These are phyloP conservation scores for Penstemon eatonii DNA, from an alignment of 257 asterid genomes.

Conservation along the genomic window DNA sequence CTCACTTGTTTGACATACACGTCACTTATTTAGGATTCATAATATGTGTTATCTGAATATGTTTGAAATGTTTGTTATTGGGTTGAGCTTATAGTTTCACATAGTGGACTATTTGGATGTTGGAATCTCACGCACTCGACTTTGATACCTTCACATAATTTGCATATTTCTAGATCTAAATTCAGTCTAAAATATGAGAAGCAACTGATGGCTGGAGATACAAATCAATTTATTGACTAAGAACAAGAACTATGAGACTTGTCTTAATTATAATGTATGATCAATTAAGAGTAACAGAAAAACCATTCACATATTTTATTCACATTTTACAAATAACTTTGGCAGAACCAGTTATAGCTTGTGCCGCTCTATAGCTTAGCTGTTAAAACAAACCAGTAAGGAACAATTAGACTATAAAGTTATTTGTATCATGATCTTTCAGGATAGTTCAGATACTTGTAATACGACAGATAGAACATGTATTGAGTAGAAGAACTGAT, in stretches of 20 bases:
- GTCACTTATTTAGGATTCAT: constrained; percentile 1
- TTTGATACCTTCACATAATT: too few relatives aligned
- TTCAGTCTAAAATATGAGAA: too few relatives aligned
- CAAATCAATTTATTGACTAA: too few relatives aligned
- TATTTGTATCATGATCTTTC: not conserved
- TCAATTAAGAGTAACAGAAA: too few relatives aligned
- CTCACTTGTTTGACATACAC: constrained; percentile 28
- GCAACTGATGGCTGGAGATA: too few relatives aligned
- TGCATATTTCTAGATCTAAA: too few relatives aligned
- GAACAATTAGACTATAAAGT: not conserved
- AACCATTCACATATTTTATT: not conserved
- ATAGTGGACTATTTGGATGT: too few relatives aligned
- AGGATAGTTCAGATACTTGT: not conserved
- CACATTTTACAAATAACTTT: constrained; percentile 9
- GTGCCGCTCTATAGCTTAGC: not conserved
- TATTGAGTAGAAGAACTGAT: too few relatives aligned
- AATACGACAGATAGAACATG: not conserved
- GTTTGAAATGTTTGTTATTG: constrained; percentile 15
- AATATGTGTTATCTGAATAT: not conserved
- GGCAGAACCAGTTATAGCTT: not conserved
- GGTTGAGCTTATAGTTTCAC: not conserved
- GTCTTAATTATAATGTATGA: too few relatives aligned
- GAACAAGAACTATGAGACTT: too few relatives aligned
- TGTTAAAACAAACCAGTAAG: not conserved
- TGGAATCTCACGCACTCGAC: too few relatives aligned